A percentile compares a stretch with the other conserved stretches of the same genome.
phyloP scores from a whole-genome alignment of 2,329 filamentous ascomycete genomes.

The Beauveria sp. region DNA sequence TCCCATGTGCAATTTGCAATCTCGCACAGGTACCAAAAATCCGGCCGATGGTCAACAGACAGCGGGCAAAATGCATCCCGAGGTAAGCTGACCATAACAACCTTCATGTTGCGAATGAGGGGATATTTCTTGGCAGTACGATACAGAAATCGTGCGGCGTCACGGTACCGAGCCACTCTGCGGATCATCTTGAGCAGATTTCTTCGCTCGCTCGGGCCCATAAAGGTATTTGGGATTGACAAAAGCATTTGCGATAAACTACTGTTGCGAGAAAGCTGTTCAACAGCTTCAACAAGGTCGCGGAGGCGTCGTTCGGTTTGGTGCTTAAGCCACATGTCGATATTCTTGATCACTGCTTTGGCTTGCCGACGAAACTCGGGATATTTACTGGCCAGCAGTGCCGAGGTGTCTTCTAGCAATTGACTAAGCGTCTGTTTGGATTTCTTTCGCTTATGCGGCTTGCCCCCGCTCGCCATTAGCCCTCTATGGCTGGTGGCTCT shows the following conservation, averaged over 20 bases:
- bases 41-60: not conserved
- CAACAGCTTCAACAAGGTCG: constrained; percentile 23
- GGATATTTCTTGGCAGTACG: constrained; percentile 23
- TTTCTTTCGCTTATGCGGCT: constrained; percentile 14
- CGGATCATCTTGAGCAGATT: constrained; percentile 25
- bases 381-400: not conserved
- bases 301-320: constrained; percentile 17
- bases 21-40: not conserved
- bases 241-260: not conserved
- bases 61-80: not conserved
- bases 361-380: constrained; percentile 15
- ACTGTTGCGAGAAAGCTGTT: constrained; percentile 18
- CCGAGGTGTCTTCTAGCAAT: not conserved
- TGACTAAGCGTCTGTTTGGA: constrained; percentile 11
- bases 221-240: constrained; percentile 17
- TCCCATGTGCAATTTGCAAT: not conserved
- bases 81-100: constrained; percentile 23
- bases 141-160: constrained; percentile 26
- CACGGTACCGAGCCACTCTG: constrained; percentile 31
- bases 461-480: no score
- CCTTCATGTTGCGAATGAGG: constrained; percentile 21
- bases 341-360: constrained; percentile 18
- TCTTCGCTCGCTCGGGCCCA: constrained; percentile 12
- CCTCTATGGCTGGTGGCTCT: no score
- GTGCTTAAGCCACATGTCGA: constrained; percentile 21